phyloP scores from a whole-genome alignment of 2,329 filamentous ascomycete genomes.

The Niveomyces coronatus region DNA sequence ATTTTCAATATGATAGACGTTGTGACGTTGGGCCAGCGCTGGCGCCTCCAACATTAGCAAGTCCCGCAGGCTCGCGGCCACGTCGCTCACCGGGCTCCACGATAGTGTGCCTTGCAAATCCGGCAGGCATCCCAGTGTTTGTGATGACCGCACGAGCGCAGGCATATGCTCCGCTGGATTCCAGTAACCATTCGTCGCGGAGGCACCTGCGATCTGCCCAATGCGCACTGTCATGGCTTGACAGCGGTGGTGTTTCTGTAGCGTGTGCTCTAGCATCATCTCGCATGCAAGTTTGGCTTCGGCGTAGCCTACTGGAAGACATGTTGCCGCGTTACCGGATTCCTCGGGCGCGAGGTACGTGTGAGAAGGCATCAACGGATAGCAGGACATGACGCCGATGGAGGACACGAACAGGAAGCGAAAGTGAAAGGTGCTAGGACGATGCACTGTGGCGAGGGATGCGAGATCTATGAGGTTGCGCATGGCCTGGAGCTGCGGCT shows the following conservation, averaged over 20 bases:
- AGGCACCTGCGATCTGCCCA: slow-evolving; percentile 4
- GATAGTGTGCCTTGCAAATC: neutral
- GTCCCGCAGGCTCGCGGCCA: neutral
- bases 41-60: no score
- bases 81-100: neutral
- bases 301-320: slow-evolving; percentile 37
- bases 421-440: slow-evolving; percentile 13
- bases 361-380: slow-evolving; percentile 16
- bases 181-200: neutral
- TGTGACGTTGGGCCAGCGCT: neutral
- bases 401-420: slow-evolving; percentile 34
- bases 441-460: slow-evolving; percentile 14
- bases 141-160: neutral
- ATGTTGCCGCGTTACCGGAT: slow-evolving; percentile 25
- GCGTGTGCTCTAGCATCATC: slow-evolving; percentile 35
- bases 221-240: slow-evolving; percentile 31
- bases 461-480: slow-evolving; percentile 37
- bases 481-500: slow-evolving; percentile 34
- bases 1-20: neutral
- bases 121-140: neutral
- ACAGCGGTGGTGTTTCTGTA: slow-evolving; percentile 33
- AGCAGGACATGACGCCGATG: slow-evolving; percentile 26
- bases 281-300: slow-evolving; percentile 44
- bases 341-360: slow-evolving; percentile 33
- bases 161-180: neutral